Conservation (phyloP, 2,329 filamentous ascomycete genomes). For the Apiospora saccharicola region DNA sequence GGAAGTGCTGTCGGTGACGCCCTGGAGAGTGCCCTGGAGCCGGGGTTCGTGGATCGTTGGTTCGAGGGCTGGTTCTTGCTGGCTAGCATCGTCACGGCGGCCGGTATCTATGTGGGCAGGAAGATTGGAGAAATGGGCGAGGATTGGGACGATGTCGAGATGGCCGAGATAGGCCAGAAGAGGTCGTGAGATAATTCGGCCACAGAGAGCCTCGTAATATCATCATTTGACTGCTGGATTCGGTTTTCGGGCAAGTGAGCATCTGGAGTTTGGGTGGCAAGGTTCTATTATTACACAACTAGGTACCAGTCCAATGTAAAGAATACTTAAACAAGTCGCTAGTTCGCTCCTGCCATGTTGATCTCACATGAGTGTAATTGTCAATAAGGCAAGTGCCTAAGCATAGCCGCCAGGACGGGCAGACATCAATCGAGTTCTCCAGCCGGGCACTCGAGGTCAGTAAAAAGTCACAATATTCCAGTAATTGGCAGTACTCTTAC, state of each 20-base stretch:
- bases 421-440: too few relatives aligned
- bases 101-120: slow-evolving; percentile 77
- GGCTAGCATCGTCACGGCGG: slow-evolving; percentile 69
- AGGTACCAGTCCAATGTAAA: slow-evolving; percentile 20
- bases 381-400: neutral
- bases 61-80: slow-evolving; percentile 87
- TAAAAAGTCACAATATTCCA: too few relatives aligned
- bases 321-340: neutral
- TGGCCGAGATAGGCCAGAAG: slow-evolving; percentile 77
- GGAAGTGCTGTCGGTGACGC: slow-evolving; percentile 80
- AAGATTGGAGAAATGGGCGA: slow-evolving; percentile 62
- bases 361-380: neutral
- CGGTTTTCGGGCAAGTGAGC: neutral
- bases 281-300: neutral
- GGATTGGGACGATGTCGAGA: slow-evolving; percentile 66
- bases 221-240: neutral
- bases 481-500: neutral
- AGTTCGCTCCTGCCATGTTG: neutral
- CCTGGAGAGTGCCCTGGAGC: slow-evolving; percentile 77
- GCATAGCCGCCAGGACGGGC: neutral
- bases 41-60: slow-evolving; percentile 79
- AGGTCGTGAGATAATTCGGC: slow-evolving; percentile 53
- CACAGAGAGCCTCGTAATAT: neutral
- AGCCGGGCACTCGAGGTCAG: too few relatives aligned
- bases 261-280: slow-evolving; percentile 5